Evolutionary conservation across 106 monocot species (phyloP), one percentile per base, ranked within the genome.

Genomic region (Dendrobium huoshanense): DNA sequence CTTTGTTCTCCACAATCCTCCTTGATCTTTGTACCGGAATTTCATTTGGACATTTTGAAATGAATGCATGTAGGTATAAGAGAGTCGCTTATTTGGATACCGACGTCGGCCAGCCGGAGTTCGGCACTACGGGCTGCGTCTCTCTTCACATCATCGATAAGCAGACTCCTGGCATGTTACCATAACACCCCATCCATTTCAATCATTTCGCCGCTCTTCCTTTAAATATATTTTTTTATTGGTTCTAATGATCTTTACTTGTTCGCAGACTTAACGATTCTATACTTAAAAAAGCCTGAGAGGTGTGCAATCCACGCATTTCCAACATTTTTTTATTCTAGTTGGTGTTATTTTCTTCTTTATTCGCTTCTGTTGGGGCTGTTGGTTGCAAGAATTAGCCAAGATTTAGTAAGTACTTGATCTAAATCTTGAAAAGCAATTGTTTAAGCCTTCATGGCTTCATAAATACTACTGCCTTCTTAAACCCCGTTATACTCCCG

Each of bases 81-180:
- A 89, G 72, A 33, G 93, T 96, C 29, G 89, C 81, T 11, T 93
- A 87, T 83, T 80, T 96, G 77, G 90, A 96, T 67, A 87, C 93
- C 4, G 93, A 96, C 84, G 88, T 96, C 9, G 96, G 93, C 1
- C 96, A 96, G 83, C 89, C 96, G 31, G 96, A 96, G 82, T 96
- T 96, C 81, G 86, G 87, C 5, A 47, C 88, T 44, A 88, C 96
- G n/a, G 96, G 96, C 5, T 93, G 82, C 65, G 61, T 93, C n/a
- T 91, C 96, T 8, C 86, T 96, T 75, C 96, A 93, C 56, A 79
- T 96, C 15, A 75, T 93, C 27, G 85, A 88, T 31, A 86, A 93
- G 42, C 79, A 84, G 17, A 83, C 79, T 49, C 80, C 84, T 80
- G 95, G 95, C 78, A 80, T 18, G 29, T 67, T 49, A 27, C 22